These are phyloP conservation scores for Porodaedalea pini DNA, from an alignment of 1,284 basidiomycete species.

Conservation along the genomic window DNA sequence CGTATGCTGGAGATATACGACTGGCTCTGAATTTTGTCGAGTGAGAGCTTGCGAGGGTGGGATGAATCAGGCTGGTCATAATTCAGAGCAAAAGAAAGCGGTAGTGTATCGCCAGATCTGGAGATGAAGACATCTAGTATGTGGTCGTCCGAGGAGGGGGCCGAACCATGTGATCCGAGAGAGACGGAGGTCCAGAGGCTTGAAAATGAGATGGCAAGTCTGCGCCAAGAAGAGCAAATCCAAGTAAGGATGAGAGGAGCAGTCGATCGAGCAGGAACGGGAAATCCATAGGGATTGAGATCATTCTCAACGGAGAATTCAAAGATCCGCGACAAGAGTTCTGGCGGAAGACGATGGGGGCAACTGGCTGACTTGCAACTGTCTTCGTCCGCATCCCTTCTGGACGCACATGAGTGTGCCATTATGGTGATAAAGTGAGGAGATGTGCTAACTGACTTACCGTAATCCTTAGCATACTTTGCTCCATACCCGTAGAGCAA, in stretches of 20 bases:
- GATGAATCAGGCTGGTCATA: neutral
- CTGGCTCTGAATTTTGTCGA: neutral
- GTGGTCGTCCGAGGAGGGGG: neutral
- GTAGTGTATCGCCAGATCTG: neutral
- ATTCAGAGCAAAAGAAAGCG: slow-evolving; percentile 2
- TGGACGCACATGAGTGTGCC: no score
- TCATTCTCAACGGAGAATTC: neutral
- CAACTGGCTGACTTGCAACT: no score
- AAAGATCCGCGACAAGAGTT: neutral
- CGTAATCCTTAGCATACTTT: no score
- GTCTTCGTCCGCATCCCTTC: no score
- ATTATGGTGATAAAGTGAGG: no score
- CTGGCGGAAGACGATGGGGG: neutral
- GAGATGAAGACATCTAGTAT: neutral
- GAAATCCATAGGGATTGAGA: neutral
- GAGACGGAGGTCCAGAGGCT: slow-evolving; percentile 6
- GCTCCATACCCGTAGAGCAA: no score
- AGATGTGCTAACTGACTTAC: no score
- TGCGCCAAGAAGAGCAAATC: slow-evolving; percentile 3
- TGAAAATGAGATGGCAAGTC: neutral
- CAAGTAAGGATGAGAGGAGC: neutral
- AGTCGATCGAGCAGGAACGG: neutral
- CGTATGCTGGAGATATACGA: neutral
- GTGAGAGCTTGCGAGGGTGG: neutral
- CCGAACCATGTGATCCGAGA: neutral